Base-by-base conservation (phyloP, 2,329 filamentous ascomycete genomes). In the Chaetomiaceae sp. region DNA sequence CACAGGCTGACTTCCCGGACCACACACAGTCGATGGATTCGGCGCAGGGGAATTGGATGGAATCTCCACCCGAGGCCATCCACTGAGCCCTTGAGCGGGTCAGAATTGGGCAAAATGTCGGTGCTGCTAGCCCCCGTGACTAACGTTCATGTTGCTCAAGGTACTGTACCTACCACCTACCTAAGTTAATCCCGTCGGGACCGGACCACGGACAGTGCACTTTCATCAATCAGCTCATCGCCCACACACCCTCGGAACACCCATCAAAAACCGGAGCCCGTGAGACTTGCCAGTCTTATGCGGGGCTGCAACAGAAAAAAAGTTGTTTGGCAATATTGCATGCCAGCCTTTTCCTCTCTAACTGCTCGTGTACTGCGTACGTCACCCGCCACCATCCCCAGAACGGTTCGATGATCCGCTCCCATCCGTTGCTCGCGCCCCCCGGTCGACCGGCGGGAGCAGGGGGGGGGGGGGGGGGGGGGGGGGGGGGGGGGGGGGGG, bases 191-290 rank as follows among this genome's bases (percentile, higher is more conserved):
- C 25, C 27, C 27, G 41, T 32, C 29, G 27, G 41, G 41, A 7
- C 27, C 41, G 41, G 41, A 44, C 20, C n/a, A 16, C 13, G n/a
- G n/a, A n/a, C n/a, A n/a, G n/a, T n/a, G n/a, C n/a, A n/a, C n/a
- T n/a, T n/a, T 29, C 23, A 42, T 23, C 29, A 45, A 45, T 45
- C 42, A 44, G 41, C 41, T 44, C 16, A 23, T 44, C 41, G 27
- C 27, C 41, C 41, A 41, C 38, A 41, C 38, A 41, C 38, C 38
- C 38, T 20, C n/a, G n/a, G n/a, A n/a, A n/a, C n/a, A n/a, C n/a
- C n/a, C n/a, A 27, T 9, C 25, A 27, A 27, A 27, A 27, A 27
- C 33, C 18, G 33, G 30, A 34, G 43, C 43, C 43, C 25, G 30
- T 16, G 43, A 45, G 20, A 34, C 43, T 7, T 45, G 14, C 25